phyloP scores from a whole-genome alignment of 441 rosid genomes.

The Populus trichocarpa region DNA sequence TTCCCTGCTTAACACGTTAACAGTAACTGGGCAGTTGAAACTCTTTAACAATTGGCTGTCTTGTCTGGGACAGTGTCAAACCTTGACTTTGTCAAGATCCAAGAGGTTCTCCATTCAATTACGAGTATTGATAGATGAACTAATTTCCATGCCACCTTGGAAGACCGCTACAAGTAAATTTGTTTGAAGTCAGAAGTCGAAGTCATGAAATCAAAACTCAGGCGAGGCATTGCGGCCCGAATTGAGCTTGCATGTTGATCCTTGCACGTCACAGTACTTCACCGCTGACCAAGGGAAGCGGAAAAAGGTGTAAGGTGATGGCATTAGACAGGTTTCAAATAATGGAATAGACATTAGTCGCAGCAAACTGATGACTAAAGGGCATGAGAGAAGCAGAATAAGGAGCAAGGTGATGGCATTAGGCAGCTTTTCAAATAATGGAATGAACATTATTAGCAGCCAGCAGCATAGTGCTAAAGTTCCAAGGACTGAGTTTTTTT shows the following conservation, averaged over 20 bases:
- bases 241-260: no score
- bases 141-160: neutral
- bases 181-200: neutral
- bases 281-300: no score
- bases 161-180: neutral
- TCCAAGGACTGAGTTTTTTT: no score
- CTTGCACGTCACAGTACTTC: no score
- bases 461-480: no score
- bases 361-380: neutral
- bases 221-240: neutral
- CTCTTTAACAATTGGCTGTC: neutral
- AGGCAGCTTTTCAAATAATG: neutral
- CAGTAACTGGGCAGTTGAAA: no score
- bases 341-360: neutral
- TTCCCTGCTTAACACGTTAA: neutral
- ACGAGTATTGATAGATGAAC: neutral
- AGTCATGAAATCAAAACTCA: neutral
- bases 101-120: neutral
- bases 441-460: neutral
- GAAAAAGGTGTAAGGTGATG: no score
- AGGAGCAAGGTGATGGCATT: neutral
- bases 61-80: neutral
- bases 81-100: neutral
- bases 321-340: no score
- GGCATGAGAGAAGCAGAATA: neutral